Conservation (phyloP, 306 rosid species). For the Quercus aquifolioides region DNA sequence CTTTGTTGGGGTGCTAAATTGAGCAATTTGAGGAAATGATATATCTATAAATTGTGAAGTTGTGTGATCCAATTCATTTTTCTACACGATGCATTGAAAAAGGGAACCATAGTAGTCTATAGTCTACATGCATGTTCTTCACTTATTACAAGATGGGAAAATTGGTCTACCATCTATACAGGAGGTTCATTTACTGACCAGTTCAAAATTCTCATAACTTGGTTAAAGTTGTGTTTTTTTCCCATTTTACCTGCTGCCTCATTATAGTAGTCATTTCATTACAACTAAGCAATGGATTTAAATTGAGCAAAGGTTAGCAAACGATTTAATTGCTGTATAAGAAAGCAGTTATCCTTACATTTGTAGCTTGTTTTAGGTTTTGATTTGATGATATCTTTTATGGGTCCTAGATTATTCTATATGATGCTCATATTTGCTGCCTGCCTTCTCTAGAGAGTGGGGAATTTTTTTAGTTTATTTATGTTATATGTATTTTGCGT, state of each 20-base stretch:
- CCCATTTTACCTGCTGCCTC: not conserved
- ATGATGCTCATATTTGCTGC: not conserved
- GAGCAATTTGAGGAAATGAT: not conserved
- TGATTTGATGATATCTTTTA: not conserved
- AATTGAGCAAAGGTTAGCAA: not conserved
- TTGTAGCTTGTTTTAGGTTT: not conserved
- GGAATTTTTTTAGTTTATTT: not conserved
- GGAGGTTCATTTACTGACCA: not conserved
- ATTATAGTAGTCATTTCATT: not conserved
- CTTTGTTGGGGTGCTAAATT: not conserved
- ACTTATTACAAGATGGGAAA: not conserved
- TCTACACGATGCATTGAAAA: not conserved
- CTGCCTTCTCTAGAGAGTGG: conserved; percentile 13
- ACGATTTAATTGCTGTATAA: not conserved
- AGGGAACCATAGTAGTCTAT: not conserved
- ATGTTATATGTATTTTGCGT: not conserved
- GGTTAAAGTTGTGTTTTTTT: not conserved
- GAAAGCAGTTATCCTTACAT: not conserved
- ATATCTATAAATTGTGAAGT: not conserved
- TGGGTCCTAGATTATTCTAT: not conserved
- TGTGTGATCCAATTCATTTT: not conserved
- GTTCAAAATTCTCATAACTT: not conserved
- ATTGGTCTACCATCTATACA: not conserved
- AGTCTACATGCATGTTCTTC: not conserved
- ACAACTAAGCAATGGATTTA: not conserved